phyloP scores from a whole-genome alignment of 495 filamentous ascomycete species.

The Talaromyces nanjingensis region DNA sequence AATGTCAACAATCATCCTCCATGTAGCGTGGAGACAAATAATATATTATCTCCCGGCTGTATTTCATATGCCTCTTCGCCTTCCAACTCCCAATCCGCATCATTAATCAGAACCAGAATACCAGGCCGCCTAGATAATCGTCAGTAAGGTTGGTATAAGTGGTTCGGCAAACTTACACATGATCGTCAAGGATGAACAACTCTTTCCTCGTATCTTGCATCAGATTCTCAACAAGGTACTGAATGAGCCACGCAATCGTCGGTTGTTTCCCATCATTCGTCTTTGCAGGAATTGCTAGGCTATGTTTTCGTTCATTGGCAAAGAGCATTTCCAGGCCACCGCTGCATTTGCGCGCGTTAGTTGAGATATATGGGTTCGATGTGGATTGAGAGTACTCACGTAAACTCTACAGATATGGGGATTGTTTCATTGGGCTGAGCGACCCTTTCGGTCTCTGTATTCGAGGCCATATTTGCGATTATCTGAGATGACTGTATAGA shows the following conservation, averaged over 20 bases:
- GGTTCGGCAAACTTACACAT: constrained; percentile 58
- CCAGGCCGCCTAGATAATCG: constrained; percentile 66
- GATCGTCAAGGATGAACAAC: constrained; percentile 79
- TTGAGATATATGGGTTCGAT: neutral
- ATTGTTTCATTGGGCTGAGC: constrained; percentile 19
- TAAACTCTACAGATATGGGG: constrained; percentile 65
- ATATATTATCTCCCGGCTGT: constrained; percentile 72
- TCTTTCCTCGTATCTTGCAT: constrained; percentile 86
- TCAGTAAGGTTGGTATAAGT: constrained; percentile 1
- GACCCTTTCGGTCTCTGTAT: neutral
- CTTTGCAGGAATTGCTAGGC: constrained; percentile 57
- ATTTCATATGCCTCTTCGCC: constrained; percentile 86
- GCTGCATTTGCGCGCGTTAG: constrained; percentile 35
- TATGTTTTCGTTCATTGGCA: constrained; percentile 66
- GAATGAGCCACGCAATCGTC: constrained; percentile 71
- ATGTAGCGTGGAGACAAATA: constrained; percentile 97
- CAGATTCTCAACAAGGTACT: constrained; percentile 70
- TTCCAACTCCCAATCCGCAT: constrained; percentile 97
- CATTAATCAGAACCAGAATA: constrained; percentile 96
- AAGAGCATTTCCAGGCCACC: constrained; percentile 97
- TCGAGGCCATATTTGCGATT: neutral
- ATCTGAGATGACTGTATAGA: neutral
- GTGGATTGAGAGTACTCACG: constrained; percentile 40
- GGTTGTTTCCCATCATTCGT: constrained; percentile 49
- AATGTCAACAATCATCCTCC: constrained; percentile 53